Evolutionary conservation across 495 filamentous ascomycete genomes (phyloP).

Genomic region (Talaromyces liani): DNA sequence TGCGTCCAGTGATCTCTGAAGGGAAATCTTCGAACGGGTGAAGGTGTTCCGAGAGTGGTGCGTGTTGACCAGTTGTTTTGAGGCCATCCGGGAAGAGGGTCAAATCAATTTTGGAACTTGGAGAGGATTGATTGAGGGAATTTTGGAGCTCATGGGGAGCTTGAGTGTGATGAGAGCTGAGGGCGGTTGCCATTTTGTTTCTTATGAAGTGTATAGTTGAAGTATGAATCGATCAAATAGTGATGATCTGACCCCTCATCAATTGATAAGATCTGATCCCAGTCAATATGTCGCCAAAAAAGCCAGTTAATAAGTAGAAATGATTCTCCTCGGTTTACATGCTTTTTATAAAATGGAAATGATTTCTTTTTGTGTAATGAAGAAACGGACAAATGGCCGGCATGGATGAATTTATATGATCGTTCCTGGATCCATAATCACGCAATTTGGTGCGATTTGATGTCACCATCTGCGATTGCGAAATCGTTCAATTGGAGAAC

Average conservation of each 20-base stretch:
- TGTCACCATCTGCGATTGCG: background rate
- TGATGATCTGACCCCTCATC: background rate
- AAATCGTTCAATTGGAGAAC: background rate
- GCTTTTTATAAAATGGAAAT: too few relatives aligned
- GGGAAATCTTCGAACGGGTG: slow-evolving; percentile 67
- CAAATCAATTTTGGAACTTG: background rate
- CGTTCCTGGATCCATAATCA: background rate
- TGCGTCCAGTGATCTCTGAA: slow-evolving; percentile 62
- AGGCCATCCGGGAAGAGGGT: slow-evolving; percentile 47
- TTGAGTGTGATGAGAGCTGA: background rate
- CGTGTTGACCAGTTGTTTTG: slow-evolving; percentile 74
- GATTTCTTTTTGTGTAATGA: background rate
- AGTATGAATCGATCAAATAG: background rate
- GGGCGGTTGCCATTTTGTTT: background rate
- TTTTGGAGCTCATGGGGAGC: background rate
- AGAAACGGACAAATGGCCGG: background rate
- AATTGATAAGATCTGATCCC: background rate
- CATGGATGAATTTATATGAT: background rate
- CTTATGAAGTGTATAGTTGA: background rate
- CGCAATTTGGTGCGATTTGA: background rate
- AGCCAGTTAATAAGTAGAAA: too few relatives aligned
- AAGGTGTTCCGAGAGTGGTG: slow-evolving; percentile 59
- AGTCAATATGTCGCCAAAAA: too few relatives aligned
- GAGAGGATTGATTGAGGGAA: background rate
- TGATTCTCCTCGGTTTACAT: too few relatives aligned